These are phyloP conservation scores for Neotropicomus parvogracilis DNA, from an alignment of 1,284 basidiomycete species.

Conservation along the genomic window DNA sequence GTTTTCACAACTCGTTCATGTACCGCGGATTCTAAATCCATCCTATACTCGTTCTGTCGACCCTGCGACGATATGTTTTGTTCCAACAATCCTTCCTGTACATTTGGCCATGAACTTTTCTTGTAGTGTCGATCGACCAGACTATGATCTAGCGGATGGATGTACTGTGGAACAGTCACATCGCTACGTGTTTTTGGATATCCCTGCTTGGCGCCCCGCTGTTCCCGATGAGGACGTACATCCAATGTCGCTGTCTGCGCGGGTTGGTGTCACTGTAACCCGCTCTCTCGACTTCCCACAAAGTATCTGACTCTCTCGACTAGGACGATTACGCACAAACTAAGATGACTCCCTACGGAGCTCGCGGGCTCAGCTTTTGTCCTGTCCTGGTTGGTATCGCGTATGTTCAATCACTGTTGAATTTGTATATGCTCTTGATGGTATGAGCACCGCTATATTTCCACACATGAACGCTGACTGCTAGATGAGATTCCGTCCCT, in stretches of 20 bases:
- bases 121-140: conserved; percentile 2
- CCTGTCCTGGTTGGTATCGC: conserved; percentile 14
- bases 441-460: conserved; percentile 1
- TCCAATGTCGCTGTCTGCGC: neutral
- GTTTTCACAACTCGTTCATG: neutral
- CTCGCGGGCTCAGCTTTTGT: conserved; percentile 23
- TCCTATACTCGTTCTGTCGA: conserved; percentile 1
- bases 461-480: neutral
- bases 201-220: neutral
- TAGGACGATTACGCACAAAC: conserved; percentile 6
- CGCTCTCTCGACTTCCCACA: too few species aligned
- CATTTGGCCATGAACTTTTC: neutral
- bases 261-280: conserved; percentile 11
- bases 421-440: conserved; percentile 28
- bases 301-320: neutral
- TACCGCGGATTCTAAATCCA: neutral
- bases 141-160: neutral
- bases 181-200: neutral
- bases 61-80: conserved; percentile 8
- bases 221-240: neutral
- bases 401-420: conserved; percentile 20
- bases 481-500: conserved; percentile 19
- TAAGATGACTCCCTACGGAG: conserved; percentile 4
- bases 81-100: conserved; percentile 5
- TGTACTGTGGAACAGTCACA: neutral